Conservation (phyloP, 208 protist genomes). For the Crithidia bombi region DNA sequence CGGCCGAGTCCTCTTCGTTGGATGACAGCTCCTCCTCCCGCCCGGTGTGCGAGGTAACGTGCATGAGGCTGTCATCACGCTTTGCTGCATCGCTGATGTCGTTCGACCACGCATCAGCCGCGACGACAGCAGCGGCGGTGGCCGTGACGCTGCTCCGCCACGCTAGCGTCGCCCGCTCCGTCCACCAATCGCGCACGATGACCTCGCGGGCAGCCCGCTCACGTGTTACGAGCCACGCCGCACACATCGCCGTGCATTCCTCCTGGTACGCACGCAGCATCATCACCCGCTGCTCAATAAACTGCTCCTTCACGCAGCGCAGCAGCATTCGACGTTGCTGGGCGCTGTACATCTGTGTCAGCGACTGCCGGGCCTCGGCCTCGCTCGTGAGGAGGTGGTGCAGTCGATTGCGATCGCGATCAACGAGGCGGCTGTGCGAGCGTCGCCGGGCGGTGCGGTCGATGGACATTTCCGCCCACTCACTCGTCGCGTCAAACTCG, state of each 20-base stretch:
- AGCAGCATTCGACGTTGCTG: constrained; percentile 29
- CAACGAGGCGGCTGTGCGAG: constrained; percentile 8
- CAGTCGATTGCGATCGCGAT: constrained; percentile 37
- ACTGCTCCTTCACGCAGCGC: constrained; percentile 38
- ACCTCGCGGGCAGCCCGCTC: constrained; percentile 23
- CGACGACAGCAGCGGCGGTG: background rate
- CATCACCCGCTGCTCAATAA: constrained; percentile 40
- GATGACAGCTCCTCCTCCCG: constrained; percentile 29
- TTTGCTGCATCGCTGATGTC: background rate
- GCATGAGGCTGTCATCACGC: constrained; percentile 27
- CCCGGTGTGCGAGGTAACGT: constrained; percentile 20
- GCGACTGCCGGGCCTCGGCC: constrained; percentile 37
- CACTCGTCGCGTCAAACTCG: constrained; percentile 52
- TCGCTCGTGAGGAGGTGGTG: constrained; percentile 47
- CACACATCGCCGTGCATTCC: constrained; percentile 32
- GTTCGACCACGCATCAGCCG: background rate
- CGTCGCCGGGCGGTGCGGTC: constrained; percentile 27
- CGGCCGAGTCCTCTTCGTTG: constrained; percentile 14
- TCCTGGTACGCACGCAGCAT: constrained; percentile 44
- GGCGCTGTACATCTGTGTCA: constrained; percentile 27
- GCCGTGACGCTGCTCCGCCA: background rate
- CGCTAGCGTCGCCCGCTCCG: constrained; percentile 18
- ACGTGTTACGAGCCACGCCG: constrained; percentile 13
- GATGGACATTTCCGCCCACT: constrained; percentile 45
- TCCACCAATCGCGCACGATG: constrained; percentile 19